Conservation (phyloP, 495 filamentous ascomycete species). For the Penicillium odoratum region DNA sequence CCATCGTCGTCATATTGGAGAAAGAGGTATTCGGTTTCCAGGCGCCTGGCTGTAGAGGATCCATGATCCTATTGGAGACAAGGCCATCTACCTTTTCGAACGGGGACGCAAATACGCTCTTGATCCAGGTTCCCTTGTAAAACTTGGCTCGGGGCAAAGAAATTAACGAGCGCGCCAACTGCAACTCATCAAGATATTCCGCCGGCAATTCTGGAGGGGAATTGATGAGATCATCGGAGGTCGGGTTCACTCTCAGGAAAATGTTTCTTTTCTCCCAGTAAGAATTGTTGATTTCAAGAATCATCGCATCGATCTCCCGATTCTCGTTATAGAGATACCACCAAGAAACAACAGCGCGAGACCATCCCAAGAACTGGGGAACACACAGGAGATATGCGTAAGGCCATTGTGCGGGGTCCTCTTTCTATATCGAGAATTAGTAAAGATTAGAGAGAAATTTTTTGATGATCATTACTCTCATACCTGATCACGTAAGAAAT, state of each 20-base stretch:
- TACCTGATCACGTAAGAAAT: background rate
- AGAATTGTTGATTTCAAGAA: slow-evolving; percentile 79
- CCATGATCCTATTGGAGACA: slow-evolving; percentile 3
- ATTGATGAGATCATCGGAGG: background rate
- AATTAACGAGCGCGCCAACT: background rate
- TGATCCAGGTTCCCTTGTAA: background rate
- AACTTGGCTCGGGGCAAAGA: background rate
- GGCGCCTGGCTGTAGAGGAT: slow-evolving; percentile 1
- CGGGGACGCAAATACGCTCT: slow-evolving; percentile 1
- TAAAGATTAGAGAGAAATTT: background rate
- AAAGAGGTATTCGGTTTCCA: slow-evolving; percentile 1
- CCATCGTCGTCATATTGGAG: slow-evolving; percentile 4
- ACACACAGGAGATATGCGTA: slow-evolving; percentile 70
- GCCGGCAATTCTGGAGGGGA: background rate
- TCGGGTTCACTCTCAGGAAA: slow-evolving; percentile 4
- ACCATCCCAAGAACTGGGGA: slow-evolving; percentile 66
- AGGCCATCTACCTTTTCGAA: slow-evolving; percentile 3
- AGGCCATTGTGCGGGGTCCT: slow-evolving; percentile 33
- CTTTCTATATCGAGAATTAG: background rate
- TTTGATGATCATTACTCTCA: background rate
- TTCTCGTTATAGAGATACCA: slow-evolving; percentile 72
- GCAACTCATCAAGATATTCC: background rate
- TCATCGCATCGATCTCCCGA: slow-evolving; percentile 61
- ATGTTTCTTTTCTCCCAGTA: slow-evolving; percentile 65
- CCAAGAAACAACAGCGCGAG: slow-evolving; percentile 76